Percentiles rank a stretch among this genome's conserved stretches.
Conservation (phyloP, 257 asterid genomes). For the Pogostemon cablin region DNA sequence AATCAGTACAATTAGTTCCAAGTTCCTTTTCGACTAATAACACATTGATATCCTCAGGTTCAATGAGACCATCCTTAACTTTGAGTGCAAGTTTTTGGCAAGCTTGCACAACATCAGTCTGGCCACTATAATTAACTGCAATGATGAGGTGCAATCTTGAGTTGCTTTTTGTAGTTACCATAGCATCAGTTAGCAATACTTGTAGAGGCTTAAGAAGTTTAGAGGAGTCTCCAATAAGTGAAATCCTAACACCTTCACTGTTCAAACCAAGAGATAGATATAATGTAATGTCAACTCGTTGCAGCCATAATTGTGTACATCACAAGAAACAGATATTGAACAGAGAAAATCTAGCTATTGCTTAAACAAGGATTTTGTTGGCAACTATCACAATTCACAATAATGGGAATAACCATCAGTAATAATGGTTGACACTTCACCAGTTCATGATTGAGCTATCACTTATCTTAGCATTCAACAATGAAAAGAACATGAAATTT, state of each 20-base stretch:
- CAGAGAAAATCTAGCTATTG: neutral
- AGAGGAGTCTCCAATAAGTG: conserved; percentile 62
- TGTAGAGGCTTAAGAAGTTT: conserved; percentile 46
- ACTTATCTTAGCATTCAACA: neutral
- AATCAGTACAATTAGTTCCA: conserved; percentile 51
- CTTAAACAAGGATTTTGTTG: conserved; percentile 3
- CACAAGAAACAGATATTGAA: neutral
- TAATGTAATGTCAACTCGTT: neutral
- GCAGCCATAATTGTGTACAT: conserved; percentile 1
- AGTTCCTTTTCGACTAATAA: conserved; percentile 50
- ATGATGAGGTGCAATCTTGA: conserved; percentile 53
- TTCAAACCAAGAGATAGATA: conserved; percentile 17
- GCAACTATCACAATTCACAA: neutral
- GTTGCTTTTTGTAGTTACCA: conserved; percentile 43
- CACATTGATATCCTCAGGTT: conserved; percentile 51
- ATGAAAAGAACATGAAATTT: neutral
- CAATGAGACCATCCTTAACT: conserved; percentile 57
- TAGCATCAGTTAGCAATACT: conserved; percentile 37
- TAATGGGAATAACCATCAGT: too few relatives aligned
- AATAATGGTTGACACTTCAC: too few relatives aligned
- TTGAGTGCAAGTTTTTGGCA: conserved; percentile 45
- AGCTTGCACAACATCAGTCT: conserved; percentile 51
- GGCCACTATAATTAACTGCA: conserved; percentile 62
- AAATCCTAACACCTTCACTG: conserved; percentile 54
- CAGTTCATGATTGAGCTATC: neutral